A percentile compares a stretch with the other conserved stretches of the same genome.
These are phyloP conservation scores for Smittium culicis DNA, from an alignment of 371 early-diverging fungal species.

Conservation along the genomic window DNA sequence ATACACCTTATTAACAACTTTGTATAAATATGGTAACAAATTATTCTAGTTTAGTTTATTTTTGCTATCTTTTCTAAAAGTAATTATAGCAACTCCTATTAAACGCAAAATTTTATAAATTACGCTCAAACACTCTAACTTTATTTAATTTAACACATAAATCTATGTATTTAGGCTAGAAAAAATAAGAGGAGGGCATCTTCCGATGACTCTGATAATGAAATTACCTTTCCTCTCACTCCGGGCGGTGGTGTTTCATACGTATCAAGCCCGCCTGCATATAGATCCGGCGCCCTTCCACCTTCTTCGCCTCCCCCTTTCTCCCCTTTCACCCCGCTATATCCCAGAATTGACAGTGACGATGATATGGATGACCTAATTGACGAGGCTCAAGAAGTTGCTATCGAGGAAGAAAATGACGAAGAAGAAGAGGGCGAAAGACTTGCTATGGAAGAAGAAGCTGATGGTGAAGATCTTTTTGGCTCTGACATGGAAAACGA, in stretches of 20 bases:
- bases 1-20: background rate
- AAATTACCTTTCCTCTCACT: conserved; percentile 20
- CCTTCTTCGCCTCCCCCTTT: conserved; percentile 32
- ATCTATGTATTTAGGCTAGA: conserved; percentile 8
- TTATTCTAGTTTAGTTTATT: background rate
- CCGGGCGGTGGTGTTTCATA: conserved; percentile 32
- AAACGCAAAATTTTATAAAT: background rate
- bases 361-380: conserved; percentile 17
- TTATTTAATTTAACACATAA: too few relatives aligned
- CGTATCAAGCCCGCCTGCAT: conserved; percentile 27
- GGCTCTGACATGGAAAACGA: conserved; percentile 65
- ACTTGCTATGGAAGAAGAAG: conserved; percentile 37
- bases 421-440: conserved; percentile 30
- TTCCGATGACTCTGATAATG: conserved; percentile 24
- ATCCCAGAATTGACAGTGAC: conserved; percentile 12
- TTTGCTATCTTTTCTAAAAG: background rate
- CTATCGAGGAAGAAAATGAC: conserved; percentile 14
- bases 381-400: conserved; percentile 10
- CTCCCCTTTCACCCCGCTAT: conserved; percentile 22
- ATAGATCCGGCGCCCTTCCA: conserved; percentile 17
- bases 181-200: conserved; percentile 26
- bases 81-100: background rate
- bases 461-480: conserved; percentile 73
- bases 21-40: background rate
- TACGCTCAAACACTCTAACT: too few relatives aligned